Percentiles rank a stretch among this genome's conserved stretches.
Evolutionary conservation across 1,284 basidiomycete genomes (phyloP).

Genomic region (Ceratobasidium theobromae): DNA sequence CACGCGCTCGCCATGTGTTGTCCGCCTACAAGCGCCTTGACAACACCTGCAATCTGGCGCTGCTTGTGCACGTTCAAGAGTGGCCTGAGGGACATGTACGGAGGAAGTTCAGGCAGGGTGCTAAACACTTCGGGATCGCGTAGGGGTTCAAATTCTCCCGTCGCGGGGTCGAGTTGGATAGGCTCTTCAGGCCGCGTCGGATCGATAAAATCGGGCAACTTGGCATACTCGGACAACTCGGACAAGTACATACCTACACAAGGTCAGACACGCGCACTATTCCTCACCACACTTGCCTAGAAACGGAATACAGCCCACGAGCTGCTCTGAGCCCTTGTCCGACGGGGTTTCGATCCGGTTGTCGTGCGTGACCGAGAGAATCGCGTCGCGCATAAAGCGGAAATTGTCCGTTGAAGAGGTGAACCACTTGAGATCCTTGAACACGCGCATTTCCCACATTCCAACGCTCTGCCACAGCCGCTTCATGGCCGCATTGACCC

Average conservation of each 20-base stretch:
- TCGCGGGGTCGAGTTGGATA: conserved; percentile 63
- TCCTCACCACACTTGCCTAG: conserved; percentile 54
- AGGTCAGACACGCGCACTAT: neutral
- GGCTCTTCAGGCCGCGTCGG: conserved; percentile 72
- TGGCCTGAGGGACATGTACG: conserved; percentile 76
- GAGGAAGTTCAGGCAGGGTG: conserved; percentile 65
- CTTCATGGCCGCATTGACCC: conserved; percentile 68
- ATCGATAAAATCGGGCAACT: conserved; percentile 78
- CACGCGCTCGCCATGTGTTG: conserved; percentile 73
- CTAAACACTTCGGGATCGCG: conserved; percentile 76
- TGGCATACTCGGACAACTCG: conserved; percentile 64
- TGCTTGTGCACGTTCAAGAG: conserved; percentile 88
- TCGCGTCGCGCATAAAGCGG: conserved; percentile 66
- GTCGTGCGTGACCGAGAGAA: conserved; percentile 42
- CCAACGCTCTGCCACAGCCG: conserved; percentile 69
- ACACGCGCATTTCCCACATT: conserved; percentile 73
- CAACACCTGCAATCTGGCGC: conserved; percentile 71
- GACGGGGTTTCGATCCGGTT: neutral
- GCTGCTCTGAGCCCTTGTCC: conserved; percentile 33
- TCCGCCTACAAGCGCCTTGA: conserved; percentile 73
- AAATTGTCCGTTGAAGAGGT: conserved; percentile 72
- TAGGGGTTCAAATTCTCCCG: conserved; percentile 63
- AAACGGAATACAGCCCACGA: conserved; percentile 70
- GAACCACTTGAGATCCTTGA: conserved; percentile 73
- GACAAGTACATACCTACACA: conserved; percentile 71